Percentiles rank a stretch among this genome's conserved stretches.
Conservation (phyloP, 2,329 filamentous ascomycete species). For the Atkinsonella hypoxylon region DNA sequence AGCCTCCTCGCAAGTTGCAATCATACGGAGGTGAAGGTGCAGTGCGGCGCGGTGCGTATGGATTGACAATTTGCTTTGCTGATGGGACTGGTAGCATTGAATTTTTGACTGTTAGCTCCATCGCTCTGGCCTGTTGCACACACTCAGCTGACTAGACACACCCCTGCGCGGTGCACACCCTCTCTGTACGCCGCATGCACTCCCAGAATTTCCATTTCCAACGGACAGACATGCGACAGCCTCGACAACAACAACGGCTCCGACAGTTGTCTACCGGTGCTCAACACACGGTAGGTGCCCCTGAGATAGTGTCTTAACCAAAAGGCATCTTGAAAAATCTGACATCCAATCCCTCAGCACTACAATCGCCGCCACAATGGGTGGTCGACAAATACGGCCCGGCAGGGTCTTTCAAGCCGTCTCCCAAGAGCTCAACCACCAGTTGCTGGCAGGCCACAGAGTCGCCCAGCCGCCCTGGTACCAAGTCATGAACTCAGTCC, state of each 20-base stretch:
- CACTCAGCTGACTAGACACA: background rate
- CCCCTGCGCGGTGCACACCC: slow-evolving; percentile 5
- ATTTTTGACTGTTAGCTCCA: slow-evolving; percentile 1
- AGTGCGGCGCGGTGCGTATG: background rate
- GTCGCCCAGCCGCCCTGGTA: slow-evolving; percentile 36
- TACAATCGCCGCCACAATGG: slow-evolving; percentile 17
- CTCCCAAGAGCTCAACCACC: slow-evolving; percentile 30
- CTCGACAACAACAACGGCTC: background rate
- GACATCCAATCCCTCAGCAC: too few species aligned
- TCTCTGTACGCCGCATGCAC: slow-evolving; percentile 12
- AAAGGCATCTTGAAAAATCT: too few species aligned
- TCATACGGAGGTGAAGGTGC: background rate
- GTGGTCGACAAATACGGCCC: slow-evolving; percentile 32
- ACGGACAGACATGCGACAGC: slow-evolving; percentile 2
- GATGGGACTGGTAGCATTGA: background rate
- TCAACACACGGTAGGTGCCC: background rate
- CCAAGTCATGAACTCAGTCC: slow-evolving; percentile 37
- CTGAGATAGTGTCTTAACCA: background rate
- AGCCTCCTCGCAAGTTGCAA: slow-evolving; percentile 5
- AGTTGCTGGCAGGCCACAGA: slow-evolving; percentile 22
- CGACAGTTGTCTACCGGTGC: background rate
- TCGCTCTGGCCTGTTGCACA: background rate
- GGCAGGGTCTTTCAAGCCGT: slow-evolving; percentile 35
- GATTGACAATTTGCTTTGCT: background rate
- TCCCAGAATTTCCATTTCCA: slow-evolving; percentile 10